phyloP scores from a whole-genome alignment of 768 basidiomycete species.

The Chalciporus pseudorubinellus region DNA sequence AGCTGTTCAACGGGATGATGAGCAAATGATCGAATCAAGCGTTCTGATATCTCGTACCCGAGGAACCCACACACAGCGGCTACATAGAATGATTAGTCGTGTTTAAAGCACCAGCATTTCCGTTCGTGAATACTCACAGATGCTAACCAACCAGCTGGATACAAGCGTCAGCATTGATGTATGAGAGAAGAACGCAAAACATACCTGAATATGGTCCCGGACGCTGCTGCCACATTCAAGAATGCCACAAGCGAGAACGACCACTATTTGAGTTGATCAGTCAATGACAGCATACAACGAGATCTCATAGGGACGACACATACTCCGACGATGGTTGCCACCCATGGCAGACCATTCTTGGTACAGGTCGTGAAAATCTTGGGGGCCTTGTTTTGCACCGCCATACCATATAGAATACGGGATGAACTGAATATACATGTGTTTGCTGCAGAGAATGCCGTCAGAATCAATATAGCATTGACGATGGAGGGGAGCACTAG shows the following conservation, averaged over 20 bases:
- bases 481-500: conserved; percentile 62
- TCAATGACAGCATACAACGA: conserved; percentile 16
- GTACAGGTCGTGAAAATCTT: conserved; percentile 46
- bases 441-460: conserved; percentile 71
- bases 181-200: background rate
- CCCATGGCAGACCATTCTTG: conserved; percentile 49
- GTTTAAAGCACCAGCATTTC: too few species aligned
- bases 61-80: conserved; percentile 66
- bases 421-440: conserved; percentile 39
- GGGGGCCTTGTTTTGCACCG: conserved; percentile 51
- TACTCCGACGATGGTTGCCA: conserved; percentile 32
- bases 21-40: conserved; percentile 36
- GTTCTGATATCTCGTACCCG: conserved; percentile 9
- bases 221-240: conserved; percentile 60
- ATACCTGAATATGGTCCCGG: conserved; percentile 38
- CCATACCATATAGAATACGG: conserved; percentile 44
- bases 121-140: conserved; percentile 41
- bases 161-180: conserved; percentile 20
- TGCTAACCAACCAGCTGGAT: conserved; percentile 63
- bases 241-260: conserved; percentile 53
- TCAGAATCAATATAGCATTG: conserved; percentile 70
- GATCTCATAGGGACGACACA: conserved; percentile 2
- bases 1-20: conserved; percentile 55
- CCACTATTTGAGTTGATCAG: conserved; percentile 18
- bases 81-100: background rate